Base-by-base conservation (phyloP, 352 stramenopile species). In the Phytophthora nicotianae region DNA sequence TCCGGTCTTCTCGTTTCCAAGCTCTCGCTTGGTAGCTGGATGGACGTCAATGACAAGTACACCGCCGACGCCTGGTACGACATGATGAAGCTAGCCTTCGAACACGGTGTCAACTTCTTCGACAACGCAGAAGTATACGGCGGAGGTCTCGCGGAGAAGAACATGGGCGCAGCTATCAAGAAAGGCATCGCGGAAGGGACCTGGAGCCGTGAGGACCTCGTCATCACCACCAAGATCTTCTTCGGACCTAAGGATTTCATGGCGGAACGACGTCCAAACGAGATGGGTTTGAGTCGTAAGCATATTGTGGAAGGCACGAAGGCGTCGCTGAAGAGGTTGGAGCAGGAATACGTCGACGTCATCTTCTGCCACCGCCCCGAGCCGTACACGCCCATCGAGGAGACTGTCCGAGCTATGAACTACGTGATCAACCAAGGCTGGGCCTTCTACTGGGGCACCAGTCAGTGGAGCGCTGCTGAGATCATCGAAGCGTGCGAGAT, bases 221-320 rank as follows among this genome's bases (percentile, higher is more conserved):
- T 90, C 6, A 51, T 90, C 45, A 69, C 62, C 17, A 89, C 79
- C 48, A 92, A 90, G 58, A 74, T 89, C 58, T 83, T 79, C 20
- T 50, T 74, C 2, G 76, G 69, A 4, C 50, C 58, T 20, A 62
- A 62, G 14, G 16, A 14, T 5, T 38, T 38, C 21, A 5, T 13
- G 13, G 46, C 33, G 4, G 40, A 21, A 21, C 17, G 13, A 11
- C 60, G 61, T 1, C 62, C 58, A 0, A 84, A 80, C 33, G 38
- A 47, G 19, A 24, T 66, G 13, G 63, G 73, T 14, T 20, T 75
- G 8, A 75, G 60, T 13, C 58, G 72, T n/a, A n/a, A n/a, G n/a
- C n/a, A n/a, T n/a, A 71, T 91, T 35, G 57, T 80, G 9, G 75
- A 85, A 38, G 76, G 75, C 17, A 63, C 72, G 1, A 71, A 65